Base-by-base conservation (phyloP, 805 yeast genomes). In the Yarrowia hollandica region DNA sequence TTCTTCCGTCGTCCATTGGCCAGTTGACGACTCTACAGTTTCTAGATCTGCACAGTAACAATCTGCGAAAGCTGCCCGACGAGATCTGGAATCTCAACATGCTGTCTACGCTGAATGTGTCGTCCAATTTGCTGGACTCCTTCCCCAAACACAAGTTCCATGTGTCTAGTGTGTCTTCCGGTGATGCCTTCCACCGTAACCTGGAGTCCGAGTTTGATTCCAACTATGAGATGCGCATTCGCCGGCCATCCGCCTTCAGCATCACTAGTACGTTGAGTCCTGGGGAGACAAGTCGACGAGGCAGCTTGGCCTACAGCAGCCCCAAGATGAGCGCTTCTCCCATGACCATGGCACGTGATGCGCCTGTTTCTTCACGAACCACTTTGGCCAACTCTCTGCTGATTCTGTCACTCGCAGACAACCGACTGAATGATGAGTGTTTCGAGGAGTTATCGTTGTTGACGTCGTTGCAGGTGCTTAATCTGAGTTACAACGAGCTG, bases 1-100 rank as follows among this genome's bases (percentile, higher is more conserved):
- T 78, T 1, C 67, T 94, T 12, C 97, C 98, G 0, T 70, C 75
- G 2, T 79, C 82, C 11, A 79, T 94, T 30, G 84, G 88, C 2
- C 67, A 77, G 14, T 76, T 91, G 60, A 71, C 76, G 3, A 78
- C 81, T 26, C 76, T 92, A 63, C 83, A 80, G 65, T 75, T 79
- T 44, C 75, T 92, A 60, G 97, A 92, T 70, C 72, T 90, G 39
- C 97, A 92, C 71, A 82, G 88, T 39, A 92, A 92, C 71, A 90
- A 90, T 67, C 75, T 92, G 64, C 84, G 88, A 64, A 69, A 74
- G 7, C 73, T 92, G 25, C 88, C 90, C 0, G 78, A 79, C 25
- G 86, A 82, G 18, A 77, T 88, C 30, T 88, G 91, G 86, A 73
- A 79, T 56, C 71, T 88, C 66, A 71, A 70, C 37, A 79, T 82